Evolutionary conservation across 179 eudicot genomes (phyloP).

Genomic region (Beta corolliflora): DNA sequence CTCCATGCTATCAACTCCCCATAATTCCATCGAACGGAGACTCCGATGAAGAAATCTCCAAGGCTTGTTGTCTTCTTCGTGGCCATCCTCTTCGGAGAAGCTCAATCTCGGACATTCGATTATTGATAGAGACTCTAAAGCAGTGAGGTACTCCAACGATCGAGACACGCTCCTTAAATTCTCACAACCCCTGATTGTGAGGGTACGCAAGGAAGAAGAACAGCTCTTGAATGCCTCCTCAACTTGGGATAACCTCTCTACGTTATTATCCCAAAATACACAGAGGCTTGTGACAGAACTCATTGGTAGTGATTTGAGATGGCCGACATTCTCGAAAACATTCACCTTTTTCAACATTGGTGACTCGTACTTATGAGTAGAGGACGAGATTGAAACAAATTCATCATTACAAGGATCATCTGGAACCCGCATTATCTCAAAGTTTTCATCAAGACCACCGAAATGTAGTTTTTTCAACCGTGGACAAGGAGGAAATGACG

Average conservation of each 20-base stretch:
- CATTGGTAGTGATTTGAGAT: slow-evolving; percentile 9
- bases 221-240: neutral
- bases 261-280: neutral
- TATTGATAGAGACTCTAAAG: neutral
- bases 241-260: neutral
- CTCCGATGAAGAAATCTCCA: slow-evolving; percentile 20
- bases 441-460: neutral
- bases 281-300: neutral
- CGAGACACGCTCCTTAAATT: neutral
- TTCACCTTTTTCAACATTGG: neutral
- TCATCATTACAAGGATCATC: neutral
- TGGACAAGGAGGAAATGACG: neutral
- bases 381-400: neutral
- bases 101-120: neutral
- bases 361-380: too few relatives aligned
- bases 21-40: slow-evolving; percentile 15
- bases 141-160: slow-evolving; percentile 4
- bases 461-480: neutral
- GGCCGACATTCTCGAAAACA: neutral
- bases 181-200: neutral
- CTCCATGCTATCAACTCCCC: neutral
- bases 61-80: neutral
- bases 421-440: neutral
- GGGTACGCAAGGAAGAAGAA: slow-evolving; percentile 1
- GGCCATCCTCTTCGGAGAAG: neutral